Conservation (phyloP, 2,329 filamentous ascomycete species). For the Magnaporthiopsis rhizophila region DNA sequence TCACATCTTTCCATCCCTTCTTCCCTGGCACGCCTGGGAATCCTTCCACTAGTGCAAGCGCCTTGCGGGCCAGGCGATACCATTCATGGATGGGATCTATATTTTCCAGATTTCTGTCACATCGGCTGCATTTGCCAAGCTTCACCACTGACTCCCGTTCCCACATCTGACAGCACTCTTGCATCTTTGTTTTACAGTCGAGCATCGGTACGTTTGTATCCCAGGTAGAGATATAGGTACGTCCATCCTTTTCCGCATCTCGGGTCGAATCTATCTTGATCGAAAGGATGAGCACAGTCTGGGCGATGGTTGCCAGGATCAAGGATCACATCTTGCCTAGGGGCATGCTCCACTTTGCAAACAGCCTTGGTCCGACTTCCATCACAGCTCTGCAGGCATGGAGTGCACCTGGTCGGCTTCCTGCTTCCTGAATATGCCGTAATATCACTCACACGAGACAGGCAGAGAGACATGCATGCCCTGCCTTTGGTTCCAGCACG, state of each 20-base stretch:
- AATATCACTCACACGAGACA: neutral
- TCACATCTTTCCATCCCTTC: neutral
- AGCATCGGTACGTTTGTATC: too few species aligned
- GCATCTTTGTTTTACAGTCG: too few species aligned
- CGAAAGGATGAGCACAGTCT: neutral
- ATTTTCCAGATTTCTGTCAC: neutral
- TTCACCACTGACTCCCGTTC: neutral
- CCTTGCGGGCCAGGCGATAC: neutral
- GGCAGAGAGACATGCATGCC: neutral
- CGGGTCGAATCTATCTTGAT: neutral
- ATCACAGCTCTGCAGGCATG: neutral
- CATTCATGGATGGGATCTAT: neutral
- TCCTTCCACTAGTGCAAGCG: neutral
- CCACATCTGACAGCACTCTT: too few species aligned
- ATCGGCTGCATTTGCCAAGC: neutral
- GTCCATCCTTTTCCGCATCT: neutral
- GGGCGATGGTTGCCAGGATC: neutral
- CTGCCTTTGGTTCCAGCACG: too few species aligned
- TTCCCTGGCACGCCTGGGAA: neutral
- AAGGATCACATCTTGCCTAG: neutral
- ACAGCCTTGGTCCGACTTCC: neutral
- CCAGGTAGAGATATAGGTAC: too few species aligned
- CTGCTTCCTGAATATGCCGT: neutral
- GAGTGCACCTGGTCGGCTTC: neutral
- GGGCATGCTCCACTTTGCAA: neutral